Evolutionary conservation across 371 early-diverging fungal genomes (phyloP), one percentile per base, ranked within the genome.

Genomic region (Mortierella sp.): DNA sequence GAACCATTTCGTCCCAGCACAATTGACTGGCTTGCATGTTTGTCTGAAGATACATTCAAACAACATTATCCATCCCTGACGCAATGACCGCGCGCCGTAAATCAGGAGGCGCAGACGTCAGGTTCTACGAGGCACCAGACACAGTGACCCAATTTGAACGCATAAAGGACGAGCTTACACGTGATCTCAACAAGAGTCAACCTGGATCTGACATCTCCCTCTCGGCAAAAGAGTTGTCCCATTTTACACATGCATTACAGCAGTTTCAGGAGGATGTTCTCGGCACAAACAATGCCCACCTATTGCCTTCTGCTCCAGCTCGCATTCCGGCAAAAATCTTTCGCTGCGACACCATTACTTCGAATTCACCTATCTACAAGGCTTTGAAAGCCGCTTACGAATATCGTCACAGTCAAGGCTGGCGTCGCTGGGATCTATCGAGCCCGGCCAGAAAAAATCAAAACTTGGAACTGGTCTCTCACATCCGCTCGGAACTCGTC

Each of bases 221-320:
- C 66, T 73, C 88, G 11, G 87, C 90, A 54, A 84, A 86, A 49
- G 91, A 91, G 22, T 85, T 93, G 18, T 85, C 92, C 1, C 65
- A 79, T 14, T 84, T 92, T 35, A 83, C 84, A 11, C 88, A 88
- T 20, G 84, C 86, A 40, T 70, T 93, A 49, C 91, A 91, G 61
- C 90, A 90, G 62, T 92, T 92, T 66, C 94, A 93, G 75, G 87
- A 90, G 61, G 90, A 90, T 52, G 83, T 77, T 66, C 84, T 93
- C 14, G 92, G 91, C 65, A 37, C 83, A 77, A 63, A 78, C 70
- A 51, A 70, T 43, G 77, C 85, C 12, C 81, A 73, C 2, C 65
- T 68, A 6, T 68, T 62, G 12, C 60, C 40, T 2, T 60, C 68
- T 20, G 81, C 81, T 5, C 84, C 88, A 2, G 66, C 89, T 6